Conservation (phyloP, 2,329 filamentous ascomycete genomes). For the Exophiala alcalophila region DNA sequence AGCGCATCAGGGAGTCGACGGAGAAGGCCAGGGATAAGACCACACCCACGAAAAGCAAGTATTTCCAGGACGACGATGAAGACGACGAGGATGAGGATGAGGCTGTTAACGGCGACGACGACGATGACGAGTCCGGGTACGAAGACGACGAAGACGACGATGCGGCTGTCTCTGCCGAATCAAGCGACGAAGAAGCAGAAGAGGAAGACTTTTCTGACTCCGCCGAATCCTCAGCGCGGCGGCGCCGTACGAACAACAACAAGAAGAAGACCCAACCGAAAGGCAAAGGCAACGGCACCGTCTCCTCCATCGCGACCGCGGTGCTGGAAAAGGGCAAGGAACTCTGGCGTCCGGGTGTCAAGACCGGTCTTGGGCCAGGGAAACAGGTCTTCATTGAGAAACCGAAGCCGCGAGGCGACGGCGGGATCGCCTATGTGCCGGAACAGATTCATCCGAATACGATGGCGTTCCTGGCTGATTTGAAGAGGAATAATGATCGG, state of each 20-base stretch:
- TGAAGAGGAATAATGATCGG: conserved; percentile 60
- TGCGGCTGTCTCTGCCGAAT: conserved; percentile 29
- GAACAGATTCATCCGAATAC: conserved; percentile 63
- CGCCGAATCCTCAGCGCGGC: no score
- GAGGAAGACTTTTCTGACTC: conserved; percentile 34
- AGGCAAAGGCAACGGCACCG: conserved; percentile 22
- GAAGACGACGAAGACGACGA: conserved; percentile 32
- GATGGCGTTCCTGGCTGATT: conserved; percentile 57
- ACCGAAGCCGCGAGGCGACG: conserved; percentile 60
- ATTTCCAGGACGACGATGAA: conserved; percentile 40
- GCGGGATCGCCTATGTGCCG: conserved; percentile 56
- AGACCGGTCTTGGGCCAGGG: conserved; percentile 55
- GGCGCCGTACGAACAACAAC: conserved; percentile 31
- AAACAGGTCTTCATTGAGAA: conserved; percentile 62
- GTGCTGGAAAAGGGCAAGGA: conserved; percentile 43
- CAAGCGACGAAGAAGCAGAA: conserved; percentile 20
- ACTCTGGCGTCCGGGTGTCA: conserved; percentile 57
- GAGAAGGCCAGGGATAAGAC: conserved; percentile 18
- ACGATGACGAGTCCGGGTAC: conserved; percentile 20
- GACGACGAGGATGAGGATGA: conserved; percentile 37
- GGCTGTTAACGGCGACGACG: conserved; percentile 27
- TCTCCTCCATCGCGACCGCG: conserved; percentile 29
- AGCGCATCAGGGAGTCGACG: conserved; percentile 25
- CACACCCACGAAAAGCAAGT: conserved; percentile 51
- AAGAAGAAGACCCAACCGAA: conserved; percentile 20